A percentile compares a stretch with the other conserved stretches of the same genome.
Evolutionary conservation across 2,329 filamentous ascomycete genomes (phyloP).

Genomic region (Colletotrichum filicis): DNA sequence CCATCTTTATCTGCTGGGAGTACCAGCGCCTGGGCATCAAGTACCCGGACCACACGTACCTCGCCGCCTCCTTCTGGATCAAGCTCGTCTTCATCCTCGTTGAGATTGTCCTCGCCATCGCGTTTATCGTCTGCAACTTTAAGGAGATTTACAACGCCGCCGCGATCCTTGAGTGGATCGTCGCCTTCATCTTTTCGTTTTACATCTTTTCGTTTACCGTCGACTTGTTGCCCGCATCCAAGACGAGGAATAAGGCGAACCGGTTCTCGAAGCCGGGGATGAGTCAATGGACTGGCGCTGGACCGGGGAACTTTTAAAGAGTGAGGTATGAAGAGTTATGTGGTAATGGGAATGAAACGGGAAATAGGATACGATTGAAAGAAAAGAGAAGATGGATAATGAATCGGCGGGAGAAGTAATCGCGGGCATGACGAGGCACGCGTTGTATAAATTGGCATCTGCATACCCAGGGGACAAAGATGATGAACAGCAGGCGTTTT

Average conservation of each 20-base stretch:
- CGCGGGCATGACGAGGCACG: background rate
- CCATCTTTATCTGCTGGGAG: slow-evolving; percentile 89
- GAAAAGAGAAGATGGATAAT: background rate
- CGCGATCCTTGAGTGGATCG: slow-evolving; percentile 82
- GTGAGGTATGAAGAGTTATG: background rate
- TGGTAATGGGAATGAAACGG: background rate
- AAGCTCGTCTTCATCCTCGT: slow-evolving; percentile 88
- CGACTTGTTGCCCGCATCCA: slow-evolving; percentile 84
- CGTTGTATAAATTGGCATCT: background rate
- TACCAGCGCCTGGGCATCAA: slow-evolving; percentile 84
- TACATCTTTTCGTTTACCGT: slow-evolving; percentile 89
- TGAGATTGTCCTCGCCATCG: slow-evolving; percentile 78
- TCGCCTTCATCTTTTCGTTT: slow-evolving; percentile 87
- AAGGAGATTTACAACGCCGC: slow-evolving; percentile 69
- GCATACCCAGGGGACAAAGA: background rate
- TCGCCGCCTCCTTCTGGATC: slow-evolving; percentile 85
- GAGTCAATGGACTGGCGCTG: slow-evolving; percentile 2
- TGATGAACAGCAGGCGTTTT: slow-evolving; percentile 19
- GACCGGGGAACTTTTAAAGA: slow-evolving; percentile 4
- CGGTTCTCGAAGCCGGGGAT: slow-evolving; percentile 32
- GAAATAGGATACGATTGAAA: background rate
- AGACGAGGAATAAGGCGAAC: slow-evolving; percentile 58
- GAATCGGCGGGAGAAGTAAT: background rate
- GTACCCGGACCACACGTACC: slow-evolving; percentile 78
- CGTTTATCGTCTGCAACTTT: slow-evolving; percentile 71